Conservation (phyloP, 2,329 filamentous ascomycete species). For the Colletotrichum sp. region DNA sequence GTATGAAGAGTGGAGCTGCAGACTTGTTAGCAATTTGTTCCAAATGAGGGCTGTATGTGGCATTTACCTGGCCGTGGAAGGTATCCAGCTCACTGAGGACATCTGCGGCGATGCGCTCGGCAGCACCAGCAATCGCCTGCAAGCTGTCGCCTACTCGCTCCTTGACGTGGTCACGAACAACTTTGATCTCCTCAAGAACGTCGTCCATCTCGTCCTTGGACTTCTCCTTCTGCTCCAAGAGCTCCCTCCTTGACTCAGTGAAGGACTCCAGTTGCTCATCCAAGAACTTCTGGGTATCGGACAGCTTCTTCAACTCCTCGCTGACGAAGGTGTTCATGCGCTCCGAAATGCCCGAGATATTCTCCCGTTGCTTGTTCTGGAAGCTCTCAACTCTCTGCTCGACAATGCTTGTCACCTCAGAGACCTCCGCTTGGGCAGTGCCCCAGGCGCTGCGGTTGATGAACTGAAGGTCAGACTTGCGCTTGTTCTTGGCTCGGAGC, state of each 20-base stretch:
- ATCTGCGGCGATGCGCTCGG: conserved; percentile 87
- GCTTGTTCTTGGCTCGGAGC: conserved; percentile 83
- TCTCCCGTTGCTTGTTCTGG: conserved; percentile 70
- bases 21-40: neutral
- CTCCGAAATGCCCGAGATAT: conserved; percentile 69
- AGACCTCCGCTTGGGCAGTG: conserved; percentile 75
- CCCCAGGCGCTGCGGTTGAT: conserved; percentile 82
- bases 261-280: conserved; percentile 72
- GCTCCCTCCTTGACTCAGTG: conserved; percentile 67
- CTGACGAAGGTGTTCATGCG: conserved; percentile 80
- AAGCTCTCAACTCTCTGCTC: conserved; percentile 78
- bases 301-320: conserved; percentile 74
- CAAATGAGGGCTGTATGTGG: conserved; percentile 25
- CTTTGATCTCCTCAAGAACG: conserved; percentile 91
- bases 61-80: conserved; percentile 75
- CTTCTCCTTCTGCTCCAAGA: conserved; percentile 69
- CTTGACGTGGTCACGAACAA: conserved; percentile 88
- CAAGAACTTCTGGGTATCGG: conserved; percentile 72
- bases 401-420: conserved; percentile 76
- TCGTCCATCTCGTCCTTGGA: conserved; percentile 87
- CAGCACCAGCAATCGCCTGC: conserved; percentile 80
- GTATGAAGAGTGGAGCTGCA: conserved; percentile 83
- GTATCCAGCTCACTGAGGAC: conserved; percentile 82
- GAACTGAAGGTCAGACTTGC: conserved; percentile 82
- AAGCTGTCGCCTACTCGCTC: conserved; percentile 83